Evolutionary conservation across 208 protist genomes (phyloP).

Genomic region (Leptomonas pyrrhocoris): DNA sequence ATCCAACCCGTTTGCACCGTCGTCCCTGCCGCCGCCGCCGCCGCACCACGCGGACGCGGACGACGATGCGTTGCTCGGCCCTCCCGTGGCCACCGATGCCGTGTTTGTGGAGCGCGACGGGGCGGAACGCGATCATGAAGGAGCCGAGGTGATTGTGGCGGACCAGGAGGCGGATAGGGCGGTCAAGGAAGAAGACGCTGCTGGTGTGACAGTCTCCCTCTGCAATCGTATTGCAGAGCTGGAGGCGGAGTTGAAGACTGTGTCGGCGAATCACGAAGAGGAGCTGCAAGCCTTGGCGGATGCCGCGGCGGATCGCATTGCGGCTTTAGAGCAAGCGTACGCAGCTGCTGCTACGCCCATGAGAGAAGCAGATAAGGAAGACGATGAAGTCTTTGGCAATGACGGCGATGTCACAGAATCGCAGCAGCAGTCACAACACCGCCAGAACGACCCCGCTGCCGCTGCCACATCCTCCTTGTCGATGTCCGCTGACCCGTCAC

Average conservation of each 20-base stretch:
- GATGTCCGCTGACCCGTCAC: background rate
- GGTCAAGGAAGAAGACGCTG: background rate
- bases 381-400: slow-evolving; percentile 5
- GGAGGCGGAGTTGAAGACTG: slow-evolving; percentile 28
- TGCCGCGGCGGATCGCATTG: slow-evolving; percentile 57
- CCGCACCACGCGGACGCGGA: background rate
- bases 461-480: background rate
- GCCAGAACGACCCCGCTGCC: background rate
- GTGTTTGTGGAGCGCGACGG: background rate
- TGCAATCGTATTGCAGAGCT: slow-evolving; percentile 30
- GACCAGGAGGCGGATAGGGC: no score
- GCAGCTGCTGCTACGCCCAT: background rate
- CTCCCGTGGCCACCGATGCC: slow-evolving; percentile 2
- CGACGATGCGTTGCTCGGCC: background rate
- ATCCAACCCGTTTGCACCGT: background rate
- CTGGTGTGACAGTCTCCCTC: slow-evolving; percentile 11
- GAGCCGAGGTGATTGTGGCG: no score
- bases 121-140: no score
- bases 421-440: background rate
- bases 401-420: slow-evolving; percentile 1
- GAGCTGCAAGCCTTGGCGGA: slow-evolving; percentile 58
- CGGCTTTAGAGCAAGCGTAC: slow-evolving; percentile 55
- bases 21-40: background rate
- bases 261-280: slow-evolving; percentile 40
- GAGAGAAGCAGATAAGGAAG: background rate